Base-by-base conservation (phyloP, 768 basidiomycete genomes). In the Lentinula aciculospora region DNA sequence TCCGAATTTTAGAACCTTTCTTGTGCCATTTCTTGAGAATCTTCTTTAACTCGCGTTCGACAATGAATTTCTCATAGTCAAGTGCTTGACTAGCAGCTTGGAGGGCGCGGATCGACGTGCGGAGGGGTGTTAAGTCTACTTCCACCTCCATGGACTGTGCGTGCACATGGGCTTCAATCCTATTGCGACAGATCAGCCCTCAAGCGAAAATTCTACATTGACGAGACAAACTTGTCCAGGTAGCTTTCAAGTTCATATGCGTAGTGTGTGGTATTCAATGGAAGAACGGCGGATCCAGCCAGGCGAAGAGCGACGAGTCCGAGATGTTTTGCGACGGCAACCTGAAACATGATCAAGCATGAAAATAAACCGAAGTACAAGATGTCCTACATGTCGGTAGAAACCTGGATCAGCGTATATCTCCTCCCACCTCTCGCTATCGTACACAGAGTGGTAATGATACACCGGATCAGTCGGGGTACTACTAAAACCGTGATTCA, bases 211-310 rank as follows among this genome's bases (percentile, higher is more conserved):
- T 29, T 29, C 12, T 58, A 31, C 8, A 36, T 8, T 29, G 23
- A 19, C 27, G n/a, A 34, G 23, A 57, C 49, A 28, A 64, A 84
- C 84, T 75, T 74, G 50, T 77, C 65, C 3, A 85, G 72, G 65
- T 88, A 87, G 19, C 62, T 64, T 47, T 69, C 74, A 23, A 88
- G 73, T 59, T 85, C 80, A 32, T 74, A 67, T 0, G 84, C 69
- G 61, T 88, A 87, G 66, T 86, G 82, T 0, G 85, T 88, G 9
- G 85, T 86, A 66, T 88, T 88, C 62, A 88, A 68, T 1, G 86
- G 86, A 19, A 88, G 72, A n/a, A 87, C 66, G 44, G 84, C 65
- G 19, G 78, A 71, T 56, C 81, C 78, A 4, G 81, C 71, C 2
- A 87, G 58, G 32, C 84, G 75, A 17, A 88, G 66, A 3, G 76